Evolutionary conservation across 106 monocot genomes (phyloP).

Genomic region (Dendrobium officinale): DNA sequence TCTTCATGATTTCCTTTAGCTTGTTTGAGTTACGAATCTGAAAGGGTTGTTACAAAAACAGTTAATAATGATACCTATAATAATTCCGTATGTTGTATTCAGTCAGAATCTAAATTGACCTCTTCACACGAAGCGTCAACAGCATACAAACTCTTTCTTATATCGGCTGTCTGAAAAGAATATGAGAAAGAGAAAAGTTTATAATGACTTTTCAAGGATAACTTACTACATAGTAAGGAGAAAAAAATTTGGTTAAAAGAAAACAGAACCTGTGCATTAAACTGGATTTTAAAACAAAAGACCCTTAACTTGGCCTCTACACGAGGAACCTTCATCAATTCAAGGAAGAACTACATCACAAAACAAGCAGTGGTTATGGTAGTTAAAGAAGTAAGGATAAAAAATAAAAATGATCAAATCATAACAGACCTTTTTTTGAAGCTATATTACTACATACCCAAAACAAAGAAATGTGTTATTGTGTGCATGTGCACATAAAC

Average conservation of each 20-base stretch:
- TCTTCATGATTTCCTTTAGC: slow-evolving; percentile 92
- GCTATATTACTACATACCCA: not conserved
- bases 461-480: not conserved
- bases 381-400: not conserved
- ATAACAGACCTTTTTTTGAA: not conserved
- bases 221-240: not conserved
- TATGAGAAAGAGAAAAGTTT: slow-evolving; percentile 3
- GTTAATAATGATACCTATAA: not conserved
- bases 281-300: slow-evolving; percentile 21
- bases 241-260: not conserved
- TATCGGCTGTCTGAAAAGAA: slow-evolving; percentile 55
- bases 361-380: not conserved
- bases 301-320: slow-evolving; percentile 24
- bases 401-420: not conserved
- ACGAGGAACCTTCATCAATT: slow-evolving; percentile 26
- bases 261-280: slow-evolving; percentile 7
- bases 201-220: not conserved
- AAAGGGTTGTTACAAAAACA: not conserved
- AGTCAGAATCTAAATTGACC: slow-evolving; percentile 22
- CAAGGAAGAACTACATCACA: slow-evolving; percentile 18
- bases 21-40: slow-evolving; percentile 82
- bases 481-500: not conserved
- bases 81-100: not conserved
- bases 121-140: slow-evolving; percentile 71
- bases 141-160: slow-evolving; percentile 53